A percentile compares a stretch with the other conserved stretches of the same genome.
Evolutionary conservation across 345 rosid genomes (phyloP).

Genomic region (Chamaenerion angustifolium): DNA sequence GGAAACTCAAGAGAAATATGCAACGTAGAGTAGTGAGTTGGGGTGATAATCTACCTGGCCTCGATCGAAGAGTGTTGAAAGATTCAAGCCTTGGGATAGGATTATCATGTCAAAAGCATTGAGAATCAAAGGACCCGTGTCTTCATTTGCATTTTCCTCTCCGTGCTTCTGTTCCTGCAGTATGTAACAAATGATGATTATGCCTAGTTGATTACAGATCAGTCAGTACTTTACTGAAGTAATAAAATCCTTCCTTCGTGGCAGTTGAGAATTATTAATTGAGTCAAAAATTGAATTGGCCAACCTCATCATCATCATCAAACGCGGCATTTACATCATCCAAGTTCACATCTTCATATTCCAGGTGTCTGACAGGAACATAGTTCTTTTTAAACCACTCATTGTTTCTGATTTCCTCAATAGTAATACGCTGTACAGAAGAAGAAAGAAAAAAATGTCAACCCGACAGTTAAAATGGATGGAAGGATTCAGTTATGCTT

Average conservation of each 20-base stretch:
- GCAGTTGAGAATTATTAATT: neutral
- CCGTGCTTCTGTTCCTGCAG: constrained; percentile 37
- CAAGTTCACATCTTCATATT: constrained; percentile 79
- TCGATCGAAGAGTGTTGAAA: constrained; percentile 77
- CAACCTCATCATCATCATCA: constrained; percentile 79
- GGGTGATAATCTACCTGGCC: constrained; percentile 44
- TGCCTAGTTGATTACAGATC: no score
- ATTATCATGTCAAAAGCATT: constrained; percentile 90
- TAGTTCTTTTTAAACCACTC: constrained; percentile 72
- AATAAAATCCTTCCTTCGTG: neutral
- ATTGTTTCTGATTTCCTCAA: constrained; percentile 59
- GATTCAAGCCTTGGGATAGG: constrained; percentile 92
- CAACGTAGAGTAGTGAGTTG: neutral
- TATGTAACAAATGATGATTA: constrained; percentile 7
- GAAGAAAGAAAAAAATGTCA: constrained; percentile 6
- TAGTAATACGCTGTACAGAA: constrained; percentile 66
- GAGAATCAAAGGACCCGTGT: constrained; percentile 65
- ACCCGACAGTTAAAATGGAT: neutral
- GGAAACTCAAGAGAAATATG: neutral
- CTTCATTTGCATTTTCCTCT: constrained; percentile 38
- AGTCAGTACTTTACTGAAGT: neutral
- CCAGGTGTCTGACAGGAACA: constrained; percentile 55
- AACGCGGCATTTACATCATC: constrained; percentile 92
- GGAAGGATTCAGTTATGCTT: constrained; percentile 22
- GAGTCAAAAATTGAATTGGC: constrained; percentile 12